Conservation (phyloP, 176 grass and related monocot species). For the Phoenix dactylifera region DNA sequence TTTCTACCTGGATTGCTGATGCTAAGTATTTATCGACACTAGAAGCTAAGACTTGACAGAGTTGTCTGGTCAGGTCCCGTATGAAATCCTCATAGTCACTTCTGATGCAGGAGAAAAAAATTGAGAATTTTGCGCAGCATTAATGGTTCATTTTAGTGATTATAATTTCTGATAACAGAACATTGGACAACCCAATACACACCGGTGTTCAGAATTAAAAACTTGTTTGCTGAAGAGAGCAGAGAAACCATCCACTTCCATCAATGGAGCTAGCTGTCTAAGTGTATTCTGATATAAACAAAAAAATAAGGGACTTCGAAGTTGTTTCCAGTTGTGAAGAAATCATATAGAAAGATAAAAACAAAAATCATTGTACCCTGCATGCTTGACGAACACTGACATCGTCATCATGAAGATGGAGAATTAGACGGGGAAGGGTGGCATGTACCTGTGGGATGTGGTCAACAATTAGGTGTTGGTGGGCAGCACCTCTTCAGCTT, state of each 20-base stretch:
- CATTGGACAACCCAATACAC: conserved; percentile 30
- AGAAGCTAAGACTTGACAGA: conserved; percentile 53
- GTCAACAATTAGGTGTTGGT: too few relatives aligned
- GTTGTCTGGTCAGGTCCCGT: conserved; percentile 72
- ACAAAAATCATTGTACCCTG: conserved; percentile 29
- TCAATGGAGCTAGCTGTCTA: conserved; percentile 58
- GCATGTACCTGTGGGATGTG: conserved; percentile 29
- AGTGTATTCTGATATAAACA: conserved; percentile 57
- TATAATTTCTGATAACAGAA: neutral
- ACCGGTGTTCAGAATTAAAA: conserved; percentile 86
- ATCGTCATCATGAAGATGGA: conserved; percentile 53
- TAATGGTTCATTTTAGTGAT: neutral
- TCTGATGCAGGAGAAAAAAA: conserved; percentile 27
- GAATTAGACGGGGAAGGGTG: conserved; percentile 41
- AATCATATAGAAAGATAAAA: neutral
- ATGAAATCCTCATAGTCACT: conserved; percentile 92
- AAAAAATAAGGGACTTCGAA: conserved; percentile 19
- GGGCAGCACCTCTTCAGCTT: too few relatives aligned
- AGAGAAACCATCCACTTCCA: conserved; percentile 72
- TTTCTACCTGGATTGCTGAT: conserved; percentile 77
- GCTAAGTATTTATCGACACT: conserved; percentile 91
- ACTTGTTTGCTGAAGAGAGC: conserved; percentile 65
- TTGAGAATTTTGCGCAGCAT: neutral
- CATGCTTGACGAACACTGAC: conserved; percentile 64
- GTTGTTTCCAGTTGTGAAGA: neutral